A percentile compares a stretch with the other conserved stretches of the same genome.
Evolutionary conservation across 352 stramenopile species (phyloP).

Genomic region (Phytophthora citrophthora): DNA sequence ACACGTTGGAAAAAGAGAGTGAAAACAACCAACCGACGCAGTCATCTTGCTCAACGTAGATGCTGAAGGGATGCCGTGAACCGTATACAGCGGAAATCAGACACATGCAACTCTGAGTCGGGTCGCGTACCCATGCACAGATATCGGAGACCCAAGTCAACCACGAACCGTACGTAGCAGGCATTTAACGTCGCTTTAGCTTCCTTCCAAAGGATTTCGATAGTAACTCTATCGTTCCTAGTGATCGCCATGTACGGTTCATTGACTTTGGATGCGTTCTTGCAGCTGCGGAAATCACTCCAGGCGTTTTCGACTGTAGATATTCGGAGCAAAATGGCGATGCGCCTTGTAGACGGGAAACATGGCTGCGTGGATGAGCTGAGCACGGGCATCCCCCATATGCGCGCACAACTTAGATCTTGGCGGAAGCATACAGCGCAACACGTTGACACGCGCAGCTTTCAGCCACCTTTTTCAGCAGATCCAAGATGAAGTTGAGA

Average conservation of each 20-base stretch:
- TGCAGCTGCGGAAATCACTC: conserved; percentile 4
- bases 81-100: conserved; percentile 4
- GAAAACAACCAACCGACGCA: too few species aligned
- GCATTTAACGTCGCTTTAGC: not conserved
- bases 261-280: not conserved
- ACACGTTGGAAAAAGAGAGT: too few species aligned
- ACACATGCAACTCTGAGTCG: conserved; percentile 8
- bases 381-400: conserved; percentile 1
- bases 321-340: conserved; percentile 11
- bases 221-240: too few species aligned
- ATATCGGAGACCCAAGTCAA: not conserved
- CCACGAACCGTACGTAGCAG: not conserved
- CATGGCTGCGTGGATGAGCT: conserved; percentile 12
- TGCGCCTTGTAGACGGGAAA: conserved; percentile 11
- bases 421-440: conserved; percentile 10
- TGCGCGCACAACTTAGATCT: not conserved
- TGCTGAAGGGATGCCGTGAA: not conserved
- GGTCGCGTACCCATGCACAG: not conserved
- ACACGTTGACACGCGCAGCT: conserved; percentile 6
- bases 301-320: not conserved
- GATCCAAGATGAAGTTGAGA: conserved; percentile 7
- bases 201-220: not conserved
- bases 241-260: not conserved
- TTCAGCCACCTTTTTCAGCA: conserved; percentile 17
- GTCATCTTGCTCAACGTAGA: not conserved